Evolutionary conservation across 345 rosid genomes (phyloP).

Genomic region (Leavenworthia alabamica): DNA sequence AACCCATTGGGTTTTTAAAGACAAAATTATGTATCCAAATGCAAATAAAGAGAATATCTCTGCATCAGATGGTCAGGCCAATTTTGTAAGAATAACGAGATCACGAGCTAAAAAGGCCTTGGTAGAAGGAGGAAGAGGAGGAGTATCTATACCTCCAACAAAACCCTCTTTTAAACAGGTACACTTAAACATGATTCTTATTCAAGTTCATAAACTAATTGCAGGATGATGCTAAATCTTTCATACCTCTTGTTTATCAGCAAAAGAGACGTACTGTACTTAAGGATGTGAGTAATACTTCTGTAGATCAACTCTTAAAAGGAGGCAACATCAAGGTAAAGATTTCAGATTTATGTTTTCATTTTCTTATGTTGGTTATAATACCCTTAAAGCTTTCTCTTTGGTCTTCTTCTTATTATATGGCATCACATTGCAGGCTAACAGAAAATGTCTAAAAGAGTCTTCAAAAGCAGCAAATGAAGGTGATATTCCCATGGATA

Average conservation of each 20-base stretch:
- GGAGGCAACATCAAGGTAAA: constrained; percentile 47
- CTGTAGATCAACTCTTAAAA: constrained; percentile 29
- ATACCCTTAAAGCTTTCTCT: not conserved
- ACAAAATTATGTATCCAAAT: constrained; percentile 32
- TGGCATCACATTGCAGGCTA: constrained; percentile 37
- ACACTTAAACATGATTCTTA: constrained; percentile 38
- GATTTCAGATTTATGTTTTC: constrained; percentile 2
- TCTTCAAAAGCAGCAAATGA: constrained; percentile 28
- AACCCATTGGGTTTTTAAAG: not conserved
- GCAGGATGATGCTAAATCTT: constrained; percentile 40
- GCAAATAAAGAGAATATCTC: constrained; percentile 56
- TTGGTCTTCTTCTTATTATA: constrained; percentile 1
- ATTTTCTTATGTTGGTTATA: constrained; percentile 2
- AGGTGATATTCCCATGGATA: constrained; percentile 32
- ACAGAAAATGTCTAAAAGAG: constrained; percentile 34
- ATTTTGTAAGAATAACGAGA: constrained; percentile 51
- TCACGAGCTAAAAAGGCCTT: constrained; percentile 55
- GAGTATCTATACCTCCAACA: constrained; percentile 44
- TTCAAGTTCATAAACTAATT: constrained; percentile 40
- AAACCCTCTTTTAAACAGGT: constrained; percentile 63
- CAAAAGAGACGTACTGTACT: constrained; percentile 78
- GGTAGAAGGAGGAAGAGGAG: too few relatives aligned
- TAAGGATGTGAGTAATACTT: constrained; percentile 60
- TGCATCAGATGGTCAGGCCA: constrained; percentile 35
- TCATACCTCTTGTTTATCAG: constrained; percentile 33